Base-by-base conservation (phyloP, 2,329 filamentous ascomycete genomes). In the Pseudohalonectria lignicola region DNA sequence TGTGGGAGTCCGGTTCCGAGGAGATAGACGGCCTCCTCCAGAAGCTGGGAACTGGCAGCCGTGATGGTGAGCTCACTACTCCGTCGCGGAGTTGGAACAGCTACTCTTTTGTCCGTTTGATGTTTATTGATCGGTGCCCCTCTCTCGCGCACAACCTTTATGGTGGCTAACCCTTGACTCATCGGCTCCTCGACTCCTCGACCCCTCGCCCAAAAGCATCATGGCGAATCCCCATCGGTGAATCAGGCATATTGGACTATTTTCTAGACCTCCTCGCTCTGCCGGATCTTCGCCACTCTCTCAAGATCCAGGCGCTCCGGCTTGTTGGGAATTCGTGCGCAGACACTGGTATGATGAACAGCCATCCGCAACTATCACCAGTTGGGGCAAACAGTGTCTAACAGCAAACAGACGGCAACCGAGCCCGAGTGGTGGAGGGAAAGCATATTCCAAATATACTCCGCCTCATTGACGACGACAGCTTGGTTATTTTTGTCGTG, bases 311-410 rank as follows among this genome's bases (percentile, higher is more conserved):
- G 39, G 55, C 66, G 7, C 57, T 80, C 13, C 70, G 76, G 18
- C 53, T 79, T 16, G 61, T 76, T 13, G 76, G 76, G 12, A 81
- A 81, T 50, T 71, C 71, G 9, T 79, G 73, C 44, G 76, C 76
- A 16, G 76, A 80, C 45, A 72, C 70, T 45, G 66, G 70, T 70
- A 52, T 35, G 43, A 52, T 35, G 43, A 31, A 13, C 20, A 18
- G 16, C 26, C 16, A 4, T 34, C n/a, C 17, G 13, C 12, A 18
- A 1, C 11, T 19, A 13, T 12, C 10, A 17, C 11, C 4, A 33
- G 4, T 15, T 11, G 7, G 12, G 7, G 7, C 17, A 20, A 12
- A 33, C 12, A 33, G 5, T 15, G 9, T 16, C 12, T 47, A 38
- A 45, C 37, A 20, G 11, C 29, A 34, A 25, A 2, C 39, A 71